Base-by-base conservation (phyloP, 345 rosid species). In the Jatropha curcas region DNA sequence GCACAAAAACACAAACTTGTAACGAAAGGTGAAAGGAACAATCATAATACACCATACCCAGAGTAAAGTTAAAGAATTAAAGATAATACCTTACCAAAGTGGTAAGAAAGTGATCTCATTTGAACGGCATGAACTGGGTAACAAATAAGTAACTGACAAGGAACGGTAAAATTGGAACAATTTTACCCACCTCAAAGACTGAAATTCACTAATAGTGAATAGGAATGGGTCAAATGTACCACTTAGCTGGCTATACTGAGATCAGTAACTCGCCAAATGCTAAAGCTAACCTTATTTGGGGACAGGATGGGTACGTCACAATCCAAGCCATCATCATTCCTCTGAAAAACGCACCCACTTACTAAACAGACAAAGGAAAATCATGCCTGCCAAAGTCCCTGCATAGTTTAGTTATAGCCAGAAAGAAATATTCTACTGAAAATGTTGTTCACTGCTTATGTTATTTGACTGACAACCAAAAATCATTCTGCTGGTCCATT, bases 11-110 rank as follows among this genome's bases (percentile, higher is more conserved):
- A 70, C 33, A 27, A 34, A 41, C 27, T 52, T 30, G 22, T 17
- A 45, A 71, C 45, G 60, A 51, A 71, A 60, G 74, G 55, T 30
- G n/a, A 30, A 60, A 46, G n/a, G n/a, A 60, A 60, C 56, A 19
- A 48, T 60, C 56, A 46, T 45, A 20, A 27, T 27, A 3, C n/a
- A 68, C 46, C 3, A 4, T 4, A 33, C 41, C 4, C 22, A 19
- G 33, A 60, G n/a, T 13, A 5, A 14, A 59, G n/a, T 2, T 20
- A 52, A 16, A 16, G 3, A 51, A 55, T 8, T 1, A 55, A 5
- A 55, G 1, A 9, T 5, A 55, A n/a, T 55, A 35, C 17, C 3
- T 55, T 24, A 7, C 43, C 27, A 12, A 20, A 3, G 55, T 19
- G 10, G 60, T 25, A 46, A 46, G 55, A 45, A 50, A 45, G 24